These are phyloP conservation scores for Ligustrum vulgare DNA, from an alignment of 257 asterid genomes.

Conservation along the genomic window DNA sequence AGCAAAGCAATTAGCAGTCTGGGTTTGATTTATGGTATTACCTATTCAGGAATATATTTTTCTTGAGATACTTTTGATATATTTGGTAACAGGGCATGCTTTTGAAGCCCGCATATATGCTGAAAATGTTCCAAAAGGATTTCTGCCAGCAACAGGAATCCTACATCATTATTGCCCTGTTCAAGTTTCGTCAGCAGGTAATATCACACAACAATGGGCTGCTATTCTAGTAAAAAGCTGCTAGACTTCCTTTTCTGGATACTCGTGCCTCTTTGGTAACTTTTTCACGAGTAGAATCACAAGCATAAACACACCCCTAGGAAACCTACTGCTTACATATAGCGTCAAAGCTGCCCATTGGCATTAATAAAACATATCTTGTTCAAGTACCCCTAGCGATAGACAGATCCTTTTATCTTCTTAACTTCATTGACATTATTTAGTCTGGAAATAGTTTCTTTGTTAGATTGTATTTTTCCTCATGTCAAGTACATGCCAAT, in stretches of 20 bases:
- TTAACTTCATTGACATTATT: constrained; percentile 3
- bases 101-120: constrained; percentile 99
- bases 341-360: constrained; percentile 23
- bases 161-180: constrained; percentile 94
- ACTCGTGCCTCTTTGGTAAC: background rate
- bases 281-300: background rate
- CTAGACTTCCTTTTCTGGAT: background rate
- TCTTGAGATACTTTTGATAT: constrained; percentile 17
- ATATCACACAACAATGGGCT: constrained; percentile 8
- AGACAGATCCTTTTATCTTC: background rate
- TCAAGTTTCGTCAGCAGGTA: constrained; percentile 78
- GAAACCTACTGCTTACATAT: constrained; percentile 7
- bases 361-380: constrained; percentile 23
- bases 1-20: background rate
- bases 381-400: background rate
- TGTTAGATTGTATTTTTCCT: constrained; percentile 28
- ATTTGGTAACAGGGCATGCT: constrained; percentile 76
- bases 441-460: constrained; percentile 14
- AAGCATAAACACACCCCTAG: background rate
- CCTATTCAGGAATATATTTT: background rate
- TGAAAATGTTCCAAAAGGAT: constrained; percentile 94
- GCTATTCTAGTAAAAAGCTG: constrained; percentile 15
- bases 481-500: constrained; percentile 31
- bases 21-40: background rate
- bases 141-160: constrained; percentile 95